phyloP scores from a whole-genome alignment of 108 stramenopile species.

The Fistulifera pelliculosa region DNA sequence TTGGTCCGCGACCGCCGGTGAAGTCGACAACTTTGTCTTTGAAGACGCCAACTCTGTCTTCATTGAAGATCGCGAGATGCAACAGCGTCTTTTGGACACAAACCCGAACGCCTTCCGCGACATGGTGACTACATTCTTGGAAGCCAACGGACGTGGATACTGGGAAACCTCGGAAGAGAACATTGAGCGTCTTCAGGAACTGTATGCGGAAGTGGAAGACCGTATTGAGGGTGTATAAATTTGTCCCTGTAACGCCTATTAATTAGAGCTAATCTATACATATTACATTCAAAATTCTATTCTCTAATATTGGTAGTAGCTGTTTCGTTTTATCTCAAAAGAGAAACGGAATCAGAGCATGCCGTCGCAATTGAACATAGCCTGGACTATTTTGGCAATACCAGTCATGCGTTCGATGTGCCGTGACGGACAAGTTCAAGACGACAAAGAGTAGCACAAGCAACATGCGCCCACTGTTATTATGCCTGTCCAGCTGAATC shows the following conservation, averaged over 20 bases:
- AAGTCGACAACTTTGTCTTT: slow-evolving; percentile 97
- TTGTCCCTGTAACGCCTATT: no score
- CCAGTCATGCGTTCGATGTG: slow-evolving; percentile 40
- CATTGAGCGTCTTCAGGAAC: slow-evolving; percentile 89
- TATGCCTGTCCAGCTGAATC: background rate
- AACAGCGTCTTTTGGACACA: slow-evolving; percentile 85
- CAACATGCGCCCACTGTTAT: background rate
- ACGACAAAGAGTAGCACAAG: slow-evolving; percentile 47
- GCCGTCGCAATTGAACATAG: slow-evolving; percentile 1
- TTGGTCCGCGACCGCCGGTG: slow-evolving; percentile 95
- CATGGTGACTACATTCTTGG: slow-evolving; percentile 94
- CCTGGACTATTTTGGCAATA: slow-evolving; percentile 17
- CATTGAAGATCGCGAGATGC: slow-evolving; percentile 95
- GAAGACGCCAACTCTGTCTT: slow-evolving; percentile 94
- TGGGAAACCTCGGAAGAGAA: slow-evolving; percentile 93
- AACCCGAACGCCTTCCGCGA: slow-evolving; percentile 97
- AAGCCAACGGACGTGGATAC: slow-evolving; percentile 94
- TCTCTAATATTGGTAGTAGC: no score
- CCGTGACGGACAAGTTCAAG: slow-evolving; percentile 51
- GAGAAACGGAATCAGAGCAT: slow-evolving; percentile 9
- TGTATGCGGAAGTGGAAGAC: slow-evolving; percentile 97
- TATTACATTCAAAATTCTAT: no score
- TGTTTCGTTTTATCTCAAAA: no score
- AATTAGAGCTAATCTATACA: no score
- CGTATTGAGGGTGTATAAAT: slow-evolving; percentile 89